Conservation (phyloP, 345 rosid species). For the Kandelia obovata region DNA sequence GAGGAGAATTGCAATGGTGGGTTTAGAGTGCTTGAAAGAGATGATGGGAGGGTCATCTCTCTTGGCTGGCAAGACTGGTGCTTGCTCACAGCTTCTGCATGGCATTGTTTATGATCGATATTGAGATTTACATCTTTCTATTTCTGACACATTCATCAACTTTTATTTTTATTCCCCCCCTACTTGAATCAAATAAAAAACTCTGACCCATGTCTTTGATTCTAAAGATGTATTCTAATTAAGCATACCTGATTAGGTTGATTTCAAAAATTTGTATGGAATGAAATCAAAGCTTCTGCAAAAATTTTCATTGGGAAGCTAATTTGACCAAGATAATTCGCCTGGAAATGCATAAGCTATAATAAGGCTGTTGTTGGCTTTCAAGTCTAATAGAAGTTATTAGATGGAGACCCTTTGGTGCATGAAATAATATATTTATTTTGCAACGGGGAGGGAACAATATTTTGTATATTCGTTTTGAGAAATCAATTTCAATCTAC, state of each 20-base stretch:
- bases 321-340: neutral
- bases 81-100: slow-evolving; percentile 59
- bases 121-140: neutral
- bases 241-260: no score
- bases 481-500: no score
- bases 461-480: no score
- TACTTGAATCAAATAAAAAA: slow-evolving; percentile 15
- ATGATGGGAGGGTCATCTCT: slow-evolving; percentile 49
- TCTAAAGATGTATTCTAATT: neutral
- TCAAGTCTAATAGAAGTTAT: no score
- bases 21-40: slow-evolving; percentile 50
- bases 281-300: neutral
- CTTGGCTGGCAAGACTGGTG: slow-evolving; percentile 63
- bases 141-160: slow-evolving; percentile 18
- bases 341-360: no score
- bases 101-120: slow-evolving; percentile 41
- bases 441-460: no score
- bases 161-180: neutral
- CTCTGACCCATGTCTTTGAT: no score
- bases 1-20: slow-evolving; percentile 40
- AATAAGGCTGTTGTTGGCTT: no score
- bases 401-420: no score
- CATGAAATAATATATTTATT: no score
- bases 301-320: neutral
- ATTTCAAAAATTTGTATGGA: no score